A percentile compares a stretch with the other conserved stretches of the same genome.
Conservation (phyloP, 371 early-diverging fungal genomes). For the Nematocida ironsii region DNA sequence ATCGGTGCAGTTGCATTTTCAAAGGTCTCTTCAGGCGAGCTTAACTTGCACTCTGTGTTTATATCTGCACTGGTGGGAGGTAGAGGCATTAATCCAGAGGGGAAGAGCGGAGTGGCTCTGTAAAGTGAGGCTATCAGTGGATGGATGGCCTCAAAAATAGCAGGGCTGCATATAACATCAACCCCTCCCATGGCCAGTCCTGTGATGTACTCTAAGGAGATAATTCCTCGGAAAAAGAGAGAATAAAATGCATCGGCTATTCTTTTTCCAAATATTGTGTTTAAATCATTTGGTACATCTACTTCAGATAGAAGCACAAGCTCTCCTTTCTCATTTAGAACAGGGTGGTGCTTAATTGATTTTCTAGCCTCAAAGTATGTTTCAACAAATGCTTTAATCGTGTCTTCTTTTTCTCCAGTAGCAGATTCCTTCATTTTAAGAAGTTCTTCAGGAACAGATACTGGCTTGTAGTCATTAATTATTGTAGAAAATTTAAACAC, state of each 20-base stretch:
- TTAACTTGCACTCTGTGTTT: neutral
- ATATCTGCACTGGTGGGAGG: neutral
- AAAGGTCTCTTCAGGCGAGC: neutral
- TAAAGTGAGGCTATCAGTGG: neutral
- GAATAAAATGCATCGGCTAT: slow-evolving; percentile 13
- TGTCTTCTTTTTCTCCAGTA: neutral
- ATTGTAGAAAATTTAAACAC: slow-evolving; percentile 51
- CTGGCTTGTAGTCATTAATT: neutral
- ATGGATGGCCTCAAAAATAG: slow-evolving; percentile 3
- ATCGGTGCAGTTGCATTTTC: neutral
- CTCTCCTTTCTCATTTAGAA: slow-evolving; percentile 61
- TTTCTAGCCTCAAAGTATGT: slow-evolving; percentile 39
- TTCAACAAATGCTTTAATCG: slow-evolving; percentile 24
- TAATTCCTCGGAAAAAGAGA: neutral
- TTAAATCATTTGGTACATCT: slow-evolving; percentile 50
- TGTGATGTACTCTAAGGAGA: slow-evolving; percentile 24
- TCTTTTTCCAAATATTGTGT: slow-evolving; percentile 60
- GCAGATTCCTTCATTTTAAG: neutral
- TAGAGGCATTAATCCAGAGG: neutral
- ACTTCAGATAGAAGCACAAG: slow-evolving; percentile 38
- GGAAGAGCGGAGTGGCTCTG: neutral
- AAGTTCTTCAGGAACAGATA: neutral
- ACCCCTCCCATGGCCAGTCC: slow-evolving; percentile 15
- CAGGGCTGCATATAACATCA: slow-evolving; percentile 2
- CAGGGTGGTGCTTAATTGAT: slow-evolving; percentile 58